Evolutionary conservation across 2,329 filamentous ascomycete species (phyloP).

Genomic region (Neoscytalidium dimidiatum): DNA sequence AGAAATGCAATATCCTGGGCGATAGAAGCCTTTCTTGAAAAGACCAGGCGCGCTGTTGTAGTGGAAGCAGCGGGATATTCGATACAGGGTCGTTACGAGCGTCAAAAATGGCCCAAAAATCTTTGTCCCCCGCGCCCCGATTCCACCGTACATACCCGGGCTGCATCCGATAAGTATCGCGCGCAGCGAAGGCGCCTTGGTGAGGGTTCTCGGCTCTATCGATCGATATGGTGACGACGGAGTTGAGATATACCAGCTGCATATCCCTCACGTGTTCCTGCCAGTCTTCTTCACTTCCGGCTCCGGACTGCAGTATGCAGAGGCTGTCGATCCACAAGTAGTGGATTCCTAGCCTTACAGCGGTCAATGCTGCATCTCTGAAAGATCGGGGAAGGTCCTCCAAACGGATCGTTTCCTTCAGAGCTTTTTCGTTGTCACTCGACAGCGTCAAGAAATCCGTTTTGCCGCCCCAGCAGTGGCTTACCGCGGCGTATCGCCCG

Average conservation of each 20-base stretch:
- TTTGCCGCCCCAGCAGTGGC: constrained; percentile 1
- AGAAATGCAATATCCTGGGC: not conserved
- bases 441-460: not conserved
- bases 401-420: too few relatives aligned
- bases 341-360: not conserved
- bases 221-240: not conserved
- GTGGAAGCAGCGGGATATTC: not conserved
- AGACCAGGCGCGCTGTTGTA: not conserved
- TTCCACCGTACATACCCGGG: not conserved
- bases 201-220: not conserved
- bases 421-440: not conserved
- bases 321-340: constrained; percentile 1
- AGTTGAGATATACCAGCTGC: not conserved
- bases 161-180: not conserved
- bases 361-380: not conserved
- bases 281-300: not conserved
- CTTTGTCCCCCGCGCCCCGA: not conserved
- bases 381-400: constrained; percentile 3
- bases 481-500: constrained; percentile 10
- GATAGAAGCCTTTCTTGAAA: not conserved
- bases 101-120: not conserved
- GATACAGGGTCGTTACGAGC: too few relatives aligned
- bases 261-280: not conserved
- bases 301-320: not conserved
- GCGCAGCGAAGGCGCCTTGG: not conserved